A percentile compares a stretch with the other conserved stretches of the same genome.
Evolutionary conservation across 805 yeast species (phyloP).

Genomic region (Yamadazyma phyllophila): DNA sequence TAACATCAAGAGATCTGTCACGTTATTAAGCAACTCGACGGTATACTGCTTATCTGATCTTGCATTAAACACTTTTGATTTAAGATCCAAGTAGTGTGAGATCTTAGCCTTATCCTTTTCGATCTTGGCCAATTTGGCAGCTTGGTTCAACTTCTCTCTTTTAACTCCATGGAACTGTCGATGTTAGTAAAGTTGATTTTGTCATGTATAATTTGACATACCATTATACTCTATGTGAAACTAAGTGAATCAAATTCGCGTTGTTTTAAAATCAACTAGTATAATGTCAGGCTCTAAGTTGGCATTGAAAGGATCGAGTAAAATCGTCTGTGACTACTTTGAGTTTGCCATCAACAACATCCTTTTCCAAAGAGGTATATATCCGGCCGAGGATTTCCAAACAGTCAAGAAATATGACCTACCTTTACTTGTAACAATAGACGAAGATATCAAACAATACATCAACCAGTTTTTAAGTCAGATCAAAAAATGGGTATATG

Average conservation of each 20-base stretch:
- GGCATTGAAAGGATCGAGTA: conserved; percentile 75
- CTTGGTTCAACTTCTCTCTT: conserved; percentile 54
- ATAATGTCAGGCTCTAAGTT: conserved; percentile 31
- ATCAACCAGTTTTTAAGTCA: conserved; percentile 66
- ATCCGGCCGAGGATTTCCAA: conserved; percentile 82
- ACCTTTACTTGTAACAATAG: conserved; percentile 66
- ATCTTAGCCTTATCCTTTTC: conserved; percentile 63
- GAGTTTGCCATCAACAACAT: conserved; percentile 78
- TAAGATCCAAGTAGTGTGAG: conserved; percentile 48
- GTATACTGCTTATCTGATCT: conserved; percentile 19
- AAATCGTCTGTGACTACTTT: conserved; percentile 78
- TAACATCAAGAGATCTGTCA: conserved; percentile 54
- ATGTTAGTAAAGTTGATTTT: conserved; percentile 1
- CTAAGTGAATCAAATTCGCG: background rate
- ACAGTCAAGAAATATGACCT: conserved; percentile 78
- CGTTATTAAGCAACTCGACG: conserved; percentile 45
- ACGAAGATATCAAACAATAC: conserved; percentile 72
- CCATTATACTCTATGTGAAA: background rate
- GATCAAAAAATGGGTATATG: conserved; percentile 66
- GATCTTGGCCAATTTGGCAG: conserved; percentile 50
- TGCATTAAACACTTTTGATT: conserved; percentile 38
- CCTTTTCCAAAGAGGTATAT: conserved; percentile 84
- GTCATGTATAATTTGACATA: background rate
- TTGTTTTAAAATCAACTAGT: background rate
- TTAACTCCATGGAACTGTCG: conserved; percentile 67